Percentiles rank a stretch among this genome's conserved stretches.
Evolutionary conservation across 176 grass and related monocot genomes (phyloP).

Genomic region (Rhipidocladum racemiflorum): DNA sequence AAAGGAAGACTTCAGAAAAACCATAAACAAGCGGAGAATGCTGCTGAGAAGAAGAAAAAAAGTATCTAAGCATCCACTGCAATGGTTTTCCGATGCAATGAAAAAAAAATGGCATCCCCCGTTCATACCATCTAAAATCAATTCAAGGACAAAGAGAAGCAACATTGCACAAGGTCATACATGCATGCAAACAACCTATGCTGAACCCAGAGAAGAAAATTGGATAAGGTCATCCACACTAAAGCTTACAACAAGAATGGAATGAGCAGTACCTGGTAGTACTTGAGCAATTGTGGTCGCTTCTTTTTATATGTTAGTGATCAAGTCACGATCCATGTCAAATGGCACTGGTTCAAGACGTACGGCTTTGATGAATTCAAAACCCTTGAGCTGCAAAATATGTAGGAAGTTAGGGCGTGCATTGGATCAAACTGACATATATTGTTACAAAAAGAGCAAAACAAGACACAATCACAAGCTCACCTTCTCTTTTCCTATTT

Average conservation of each 20-base stretch:
- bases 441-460: neutral
- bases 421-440: neutral
- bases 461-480: conserved; percentile 16
- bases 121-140: neutral
- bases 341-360: conserved; percentile 74
- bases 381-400: conserved; percentile 80
- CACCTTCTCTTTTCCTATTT: conserved; percentile 74
- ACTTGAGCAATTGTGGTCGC: conserved; percentile 72
- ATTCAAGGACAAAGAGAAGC: neutral
- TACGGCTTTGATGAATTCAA: conserved; percentile 73
- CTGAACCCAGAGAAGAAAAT: neutral
- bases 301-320: conserved; percentile 91
- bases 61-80: neutral
- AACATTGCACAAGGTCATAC: neutral
- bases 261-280: conserved; percentile 65
- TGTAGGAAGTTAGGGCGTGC: neutral
- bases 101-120: neutral
- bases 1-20: neutral
- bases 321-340: conserved; percentile 81
- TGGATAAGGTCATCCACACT: neutral
- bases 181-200: neutral
- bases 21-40: neutral
- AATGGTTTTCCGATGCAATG: neutral
- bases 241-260: neutral
- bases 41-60: neutral